A percentile compares a stretch with the other conserved stretches of the same genome.
phyloP scores from a whole-genome alignment of 2,329 filamentous ascomycete genomes.

The Macroventuria anomochaeta region DNA sequence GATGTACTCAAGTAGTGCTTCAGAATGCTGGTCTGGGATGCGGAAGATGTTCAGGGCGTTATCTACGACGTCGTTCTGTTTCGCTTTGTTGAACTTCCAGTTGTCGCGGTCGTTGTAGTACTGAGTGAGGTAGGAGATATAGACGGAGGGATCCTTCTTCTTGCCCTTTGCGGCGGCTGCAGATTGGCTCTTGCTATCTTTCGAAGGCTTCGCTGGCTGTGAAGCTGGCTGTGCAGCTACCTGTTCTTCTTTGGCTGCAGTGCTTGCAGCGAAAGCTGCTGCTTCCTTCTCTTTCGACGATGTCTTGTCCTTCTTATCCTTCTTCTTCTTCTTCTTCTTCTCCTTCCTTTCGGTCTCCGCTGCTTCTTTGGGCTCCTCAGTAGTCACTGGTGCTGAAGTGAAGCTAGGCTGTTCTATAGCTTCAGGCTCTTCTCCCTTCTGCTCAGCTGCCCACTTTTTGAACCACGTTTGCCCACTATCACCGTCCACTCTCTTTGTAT shows the following conservation, averaged over 20 bases:
- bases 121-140: slow-evolving; percentile 76
- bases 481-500: slow-evolving; percentile 66
- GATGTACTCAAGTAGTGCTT: slow-evolving; percentile 77
- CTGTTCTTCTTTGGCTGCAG: slow-evolving; percentile 11
- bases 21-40: slow-evolving; percentile 73
- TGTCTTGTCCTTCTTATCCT: slow-evolving; percentile 24
- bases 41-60: slow-evolving; percentile 75
- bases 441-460: slow-evolving; percentile 56
- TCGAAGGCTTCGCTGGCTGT: background rate
- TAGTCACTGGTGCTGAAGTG: slow-evolving; percentile 27
- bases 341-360: slow-evolving; percentile 26
- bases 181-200: slow-evolving; percentile 4
- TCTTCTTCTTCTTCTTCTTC: slow-evolving; percentile 21
- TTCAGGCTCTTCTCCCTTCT: slow-evolving; percentile 36
- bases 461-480: slow-evolving; percentile 60
- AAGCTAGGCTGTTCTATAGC: slow-evolving; percentile 36
- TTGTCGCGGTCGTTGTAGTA: slow-evolving; percentile 72
- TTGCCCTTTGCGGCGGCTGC: slow-evolving; percentile 27
- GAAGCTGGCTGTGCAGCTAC: background rate
- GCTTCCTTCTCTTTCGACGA: slow-evolving; percentile 20
- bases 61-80: slow-evolving; percentile 84
- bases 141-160: slow-evolving; percentile 63
- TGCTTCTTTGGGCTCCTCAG: slow-evolving; percentile 27
- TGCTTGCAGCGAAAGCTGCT: slow-evolving; percentile 12
- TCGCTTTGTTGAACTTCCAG: slow-evolving; percentile 98